Conservation (phyloP, 768 basidiomycete genomes). For the Suillus subalutaceus region DNA sequence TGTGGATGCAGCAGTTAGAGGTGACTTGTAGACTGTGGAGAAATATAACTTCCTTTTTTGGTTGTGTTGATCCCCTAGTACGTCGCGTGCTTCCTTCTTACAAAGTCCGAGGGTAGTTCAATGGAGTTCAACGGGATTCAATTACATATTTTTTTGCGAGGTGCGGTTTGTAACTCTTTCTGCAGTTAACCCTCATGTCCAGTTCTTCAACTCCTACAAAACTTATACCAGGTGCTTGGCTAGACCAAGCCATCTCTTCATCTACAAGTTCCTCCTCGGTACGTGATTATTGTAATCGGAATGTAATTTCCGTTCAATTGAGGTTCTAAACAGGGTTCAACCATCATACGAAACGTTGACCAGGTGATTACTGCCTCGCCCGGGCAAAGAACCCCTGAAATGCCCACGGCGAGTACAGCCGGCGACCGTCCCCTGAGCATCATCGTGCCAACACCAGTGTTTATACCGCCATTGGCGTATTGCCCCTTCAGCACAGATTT, state of each 20-base stretch:
- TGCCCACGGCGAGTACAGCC: slow-evolving; percentile 1
- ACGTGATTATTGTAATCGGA: neutral
- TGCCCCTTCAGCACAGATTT: slow-evolving; percentile 37
- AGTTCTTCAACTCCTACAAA: slow-evolving; percentile 18
- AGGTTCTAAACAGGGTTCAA: neutral
- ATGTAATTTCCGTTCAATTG: neutral
- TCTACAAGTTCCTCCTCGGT: neutral
- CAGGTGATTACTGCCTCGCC: neutral
- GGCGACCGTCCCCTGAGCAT: slow-evolving; percentile 26
- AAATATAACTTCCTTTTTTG: slow-evolving; percentile 25
- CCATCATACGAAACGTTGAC: neutral
- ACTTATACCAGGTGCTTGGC: slow-evolving; percentile 28
- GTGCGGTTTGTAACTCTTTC: neutral
- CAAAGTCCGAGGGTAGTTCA: slow-evolving; percentile 13
- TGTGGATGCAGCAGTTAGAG: slow-evolving; percentile 82
- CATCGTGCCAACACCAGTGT: slow-evolving; percentile 24
- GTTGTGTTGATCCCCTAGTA: slow-evolving; percentile 21
- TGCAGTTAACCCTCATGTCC: slow-evolving; percentile 21
- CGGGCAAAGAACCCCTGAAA: neutral
- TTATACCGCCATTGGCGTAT: slow-evolving; percentile 35
- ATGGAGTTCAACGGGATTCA: neutral
- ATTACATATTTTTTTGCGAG: neutral
- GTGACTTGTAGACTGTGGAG: slow-evolving; percentile 55
- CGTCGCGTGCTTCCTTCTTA: slow-evolving; percentile 16
- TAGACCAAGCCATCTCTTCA: slow-evolving; percentile 11